Base-by-base conservation (phyloP, 2,329 filamentous ascomycete genomes). In the Colletotrichum endophyticum region DNA sequence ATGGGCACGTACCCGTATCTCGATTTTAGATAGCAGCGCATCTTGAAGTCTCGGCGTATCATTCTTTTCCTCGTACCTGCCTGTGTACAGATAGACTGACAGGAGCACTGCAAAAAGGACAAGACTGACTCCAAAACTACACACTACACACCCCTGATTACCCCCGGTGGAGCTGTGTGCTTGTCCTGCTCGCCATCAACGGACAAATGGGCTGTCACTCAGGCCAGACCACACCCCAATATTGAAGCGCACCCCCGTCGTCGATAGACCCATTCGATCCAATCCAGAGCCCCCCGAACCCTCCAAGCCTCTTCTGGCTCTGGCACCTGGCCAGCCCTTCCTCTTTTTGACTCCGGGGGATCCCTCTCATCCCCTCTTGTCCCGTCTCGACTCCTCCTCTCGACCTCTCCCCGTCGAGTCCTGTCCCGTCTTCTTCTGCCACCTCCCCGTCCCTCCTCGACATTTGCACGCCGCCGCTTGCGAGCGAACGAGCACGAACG, bases 161-260 rank as follows among this genome's bases (percentile, higher is more conserved):
- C 36, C 36, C n/a, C 34, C 27, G 44, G 74, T 76, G 74, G 74
- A 66, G 74, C 39, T 30, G 30, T 4, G 57, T 30, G 19, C 30
- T 68, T 72, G 32, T 61, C 8, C 56, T 22, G n/a, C 61, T 68
- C 27, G 13, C 63, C 36, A 39, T 68, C 32, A 64, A 76, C 66
- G 70, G 70, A 34, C 70, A 64, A 69, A 76, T 70, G 70, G 70
- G 39, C 70, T 69, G 73, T 66, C 70, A 70, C 64, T 59, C 64
- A 76, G 64, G 59, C 70, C 70, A 69, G 59, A 59, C 63, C 36
- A 32, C 27, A 57, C 36, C 68, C 68, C 44, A 62, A 63, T 30
- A 75, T 75, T 44, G 53, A 63, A 49, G 56, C 53, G 53, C 62
- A 56, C 62, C 68, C 62, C 62, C 69, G 69, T 72, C 70, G 34